These are phyloP conservation scores for Collybia mongolica DNA, from an alignment of 768 basidiomycete species.

Conservation along the genomic window DNA sequence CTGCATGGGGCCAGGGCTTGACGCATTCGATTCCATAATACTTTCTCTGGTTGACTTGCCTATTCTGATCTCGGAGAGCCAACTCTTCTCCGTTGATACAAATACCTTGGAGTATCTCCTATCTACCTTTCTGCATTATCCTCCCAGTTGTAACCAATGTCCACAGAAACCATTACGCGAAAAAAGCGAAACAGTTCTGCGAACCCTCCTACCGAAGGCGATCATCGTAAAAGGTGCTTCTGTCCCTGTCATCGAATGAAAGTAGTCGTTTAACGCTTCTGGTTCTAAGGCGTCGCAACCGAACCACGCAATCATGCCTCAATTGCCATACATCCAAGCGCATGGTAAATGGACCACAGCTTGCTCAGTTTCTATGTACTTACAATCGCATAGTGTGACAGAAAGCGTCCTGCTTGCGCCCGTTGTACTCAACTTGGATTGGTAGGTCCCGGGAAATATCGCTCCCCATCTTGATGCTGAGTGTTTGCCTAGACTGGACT, in stretches of 20 bases:
- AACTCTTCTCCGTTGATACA: constrained; percentile 20
- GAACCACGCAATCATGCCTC: constrained; percentile 71
- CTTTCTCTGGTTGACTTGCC: constrained; percentile 13
- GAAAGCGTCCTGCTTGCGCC: constrained; percentile 49
- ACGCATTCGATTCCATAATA: constrained; percentile 20
- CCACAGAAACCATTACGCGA: constrained; percentile 24
- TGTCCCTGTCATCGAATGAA: background rate
- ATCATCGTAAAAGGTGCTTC: constrained; percentile 50
- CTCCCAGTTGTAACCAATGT: constrained; percentile 21
- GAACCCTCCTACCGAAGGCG: constrained; percentile 40
- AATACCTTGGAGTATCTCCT: constrained; percentile 17
- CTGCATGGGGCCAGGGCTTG: constrained; percentile 17
- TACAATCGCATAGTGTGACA: constrained; percentile 37
- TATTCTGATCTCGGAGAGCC: constrained; percentile 20
- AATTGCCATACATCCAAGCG: constrained; percentile 75
- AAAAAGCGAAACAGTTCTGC: constrained; percentile 27
- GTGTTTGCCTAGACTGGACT: constrained; percentile 61
- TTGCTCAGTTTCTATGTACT: background rate
- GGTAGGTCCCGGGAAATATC: constrained; percentile 23
- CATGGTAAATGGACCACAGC: constrained; percentile 46
- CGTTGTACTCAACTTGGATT: constrained; percentile 51
- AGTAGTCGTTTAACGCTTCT: background rate
- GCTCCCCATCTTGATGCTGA: background rate
- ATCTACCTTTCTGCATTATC: constrained; percentile 14
- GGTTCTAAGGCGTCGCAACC: constrained; percentile 53